Conservation (phyloP, 2,329 filamentous ascomycete species). For the Verruconis gallopava region DNA sequence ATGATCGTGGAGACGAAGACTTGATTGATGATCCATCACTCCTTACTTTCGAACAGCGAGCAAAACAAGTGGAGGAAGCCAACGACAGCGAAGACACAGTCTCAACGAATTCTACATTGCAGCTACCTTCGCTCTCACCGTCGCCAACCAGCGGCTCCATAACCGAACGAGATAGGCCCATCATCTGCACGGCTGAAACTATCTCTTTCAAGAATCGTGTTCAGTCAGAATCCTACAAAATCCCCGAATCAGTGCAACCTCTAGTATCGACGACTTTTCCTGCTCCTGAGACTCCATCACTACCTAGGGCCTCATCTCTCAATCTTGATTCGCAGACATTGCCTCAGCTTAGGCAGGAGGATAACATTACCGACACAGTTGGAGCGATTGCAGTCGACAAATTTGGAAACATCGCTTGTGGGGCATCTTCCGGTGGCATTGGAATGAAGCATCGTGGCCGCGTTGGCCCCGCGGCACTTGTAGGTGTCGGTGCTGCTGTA, state of each 20-base stretch:
- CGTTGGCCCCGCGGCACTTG: slow-evolving; percentile 80
- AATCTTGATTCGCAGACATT: not conserved
- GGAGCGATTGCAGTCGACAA: slow-evolving; percentile 88
- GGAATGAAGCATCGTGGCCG: slow-evolving; percentile 95
- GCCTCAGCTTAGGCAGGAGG: slow-evolving; percentile 16
- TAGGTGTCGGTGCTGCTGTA: slow-evolving; percentile 82
- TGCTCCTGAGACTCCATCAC: slow-evolving; percentile 10
- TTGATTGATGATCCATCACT: not conserved
- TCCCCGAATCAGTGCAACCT: slow-evolving; percentile 10
- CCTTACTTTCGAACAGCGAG: slow-evolving; percentile 24
- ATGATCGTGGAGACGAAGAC: slow-evolving; percentile 4
- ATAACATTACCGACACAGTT: slow-evolving; percentile 82
- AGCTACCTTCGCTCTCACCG: slow-evolving; percentile 15
- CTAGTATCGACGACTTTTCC: slow-evolving; percentile 13
- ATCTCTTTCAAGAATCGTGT: slow-evolving; percentile 4
- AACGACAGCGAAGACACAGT: slow-evolving; percentile 17
- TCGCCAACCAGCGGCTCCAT: slow-evolving; percentile 12
- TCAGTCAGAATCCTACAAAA: slow-evolving; percentile 11
- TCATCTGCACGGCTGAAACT: not conserved
- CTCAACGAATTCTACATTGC: slow-evolving; percentile 17
- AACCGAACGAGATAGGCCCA: not conserved
- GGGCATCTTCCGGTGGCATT: slow-evolving; percentile 92
- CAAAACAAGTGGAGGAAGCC: slow-evolving; percentile 17
- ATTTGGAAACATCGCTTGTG: slow-evolving; percentile 78
- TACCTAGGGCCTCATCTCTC: not conserved